Base-by-base conservation (phyloP, 768 basidiomycete species). In the Lactarius indigo region DNA sequence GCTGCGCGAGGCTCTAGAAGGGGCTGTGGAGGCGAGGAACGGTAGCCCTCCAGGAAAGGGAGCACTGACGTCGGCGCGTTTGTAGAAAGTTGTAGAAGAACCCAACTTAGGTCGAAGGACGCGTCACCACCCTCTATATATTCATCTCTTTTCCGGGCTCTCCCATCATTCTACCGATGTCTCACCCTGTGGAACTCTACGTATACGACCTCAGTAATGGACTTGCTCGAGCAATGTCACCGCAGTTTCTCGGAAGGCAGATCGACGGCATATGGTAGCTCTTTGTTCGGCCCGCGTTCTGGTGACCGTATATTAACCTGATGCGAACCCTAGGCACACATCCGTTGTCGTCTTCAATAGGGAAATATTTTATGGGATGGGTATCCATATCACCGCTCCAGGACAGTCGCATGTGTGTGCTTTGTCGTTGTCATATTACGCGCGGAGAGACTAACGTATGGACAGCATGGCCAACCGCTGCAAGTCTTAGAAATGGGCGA, bases 191-290 rank as follows among this genome's bases (percentile, higher is more conserved):
- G 20, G 80, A 92, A 70, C 83, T 97, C 30, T 94, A 95, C 73
- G 86, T 96, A 1, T 97, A 97, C 76, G 95, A 97, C 73, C 87
- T 96, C 61, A 94, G 88, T 76, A 87, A 89, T 73, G 95, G 95
- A 50, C 81, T 96, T 72, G 96, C 94, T 7, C 82, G 83, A 62
- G 84, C 87, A 67, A 78, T 97, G 41, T 96, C 94, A 7, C 78
- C 82, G 57, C 90, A 90, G 76, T 81, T 97, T 47, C 91, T 90
- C 0, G 96, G 96, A 5, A 84, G 86, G 61, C 93, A 95, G 76
- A 93, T 97, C 61, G 92, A 97, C 68, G 96, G 96, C 0, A 87
- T 98, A 61, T 98, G 96, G 95, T 92, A 63, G 83, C 76, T 62
- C 33, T 37, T 42, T 5, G 26, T 35, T 39, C 31, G 26, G 10